Evolutionary conservation across 139 green algal genomes (phyloP).

Genomic region (Eudorina sp.): DNA sequence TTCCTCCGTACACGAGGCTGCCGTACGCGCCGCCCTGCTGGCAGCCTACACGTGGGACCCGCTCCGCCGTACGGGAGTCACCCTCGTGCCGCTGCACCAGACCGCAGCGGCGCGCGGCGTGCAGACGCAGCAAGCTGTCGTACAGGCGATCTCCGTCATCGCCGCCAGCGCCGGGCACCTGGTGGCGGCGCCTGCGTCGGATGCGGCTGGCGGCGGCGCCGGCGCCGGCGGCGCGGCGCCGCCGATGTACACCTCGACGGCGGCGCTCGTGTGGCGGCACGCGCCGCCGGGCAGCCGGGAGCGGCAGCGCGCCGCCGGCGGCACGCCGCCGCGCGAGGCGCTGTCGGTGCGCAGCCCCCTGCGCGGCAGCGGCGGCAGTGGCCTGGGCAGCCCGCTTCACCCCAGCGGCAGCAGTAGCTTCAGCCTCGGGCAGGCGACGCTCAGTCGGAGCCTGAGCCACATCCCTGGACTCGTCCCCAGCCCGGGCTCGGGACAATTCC

Average conservation of each 20-base stretch:
- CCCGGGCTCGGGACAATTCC: no score
- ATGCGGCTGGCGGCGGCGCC: neutral
- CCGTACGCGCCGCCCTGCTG: conserved; percentile 49
- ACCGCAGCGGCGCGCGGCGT: conserved; percentile 19
- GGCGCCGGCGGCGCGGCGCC: neutral
- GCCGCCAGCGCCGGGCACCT: neutral
- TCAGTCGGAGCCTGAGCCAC: neutral
- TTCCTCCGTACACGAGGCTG: conserved; percentile 45
- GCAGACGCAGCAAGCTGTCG: neutral
- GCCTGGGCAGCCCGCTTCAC: neutral
- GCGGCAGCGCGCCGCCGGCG: neutral
- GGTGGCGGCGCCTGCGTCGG: neutral
- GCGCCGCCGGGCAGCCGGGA: neutral
- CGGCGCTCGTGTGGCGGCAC: conserved; percentile 7
- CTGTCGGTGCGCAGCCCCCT: neutral
- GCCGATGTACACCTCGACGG: neutral
- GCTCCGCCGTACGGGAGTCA: neutral
- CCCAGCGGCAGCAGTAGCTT: neutral
- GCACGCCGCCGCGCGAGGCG: neutral
- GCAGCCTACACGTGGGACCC: conserved; percentile 55
- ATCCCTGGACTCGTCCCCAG: no score
- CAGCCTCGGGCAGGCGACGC: no score
- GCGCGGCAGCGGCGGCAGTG: no score
- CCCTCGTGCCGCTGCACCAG: conserved; percentile 17
- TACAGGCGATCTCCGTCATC: neutral